phyloP scores from a whole-genome alignment of 192 early-diverging fungal genomes.

The Fimicolochytrium jonesii region DNA sequence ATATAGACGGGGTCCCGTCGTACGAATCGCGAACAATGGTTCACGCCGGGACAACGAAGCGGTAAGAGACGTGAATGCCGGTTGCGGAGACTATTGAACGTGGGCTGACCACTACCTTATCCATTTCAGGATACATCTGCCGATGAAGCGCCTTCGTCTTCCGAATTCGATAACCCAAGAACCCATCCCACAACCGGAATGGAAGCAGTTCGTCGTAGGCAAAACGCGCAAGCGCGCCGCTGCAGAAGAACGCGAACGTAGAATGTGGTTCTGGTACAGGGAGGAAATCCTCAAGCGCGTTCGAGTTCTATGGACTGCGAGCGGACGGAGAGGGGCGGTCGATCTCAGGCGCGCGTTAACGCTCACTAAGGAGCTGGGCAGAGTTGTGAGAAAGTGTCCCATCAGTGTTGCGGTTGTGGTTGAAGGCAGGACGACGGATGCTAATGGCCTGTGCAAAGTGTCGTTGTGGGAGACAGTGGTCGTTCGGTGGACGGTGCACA shows the following conservation, averaged over 20 bases:
- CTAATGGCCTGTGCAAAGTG: background rate
- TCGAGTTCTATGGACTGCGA: conserved; percentile 25
- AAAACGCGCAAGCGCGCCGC: conserved; percentile 42
- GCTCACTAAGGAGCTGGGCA: conserved; percentile 49
- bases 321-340: conserved; percentile 44
- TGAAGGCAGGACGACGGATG: background rate
- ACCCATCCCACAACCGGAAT: conserved; percentile 66
- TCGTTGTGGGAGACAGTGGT: conserved; percentile 5
- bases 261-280: conserved; percentile 71
- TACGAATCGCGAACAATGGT: conserved; percentile 29
- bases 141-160: conserved; percentile 58
- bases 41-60: conserved; percentile 43
- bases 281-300: conserved; percentile 56
- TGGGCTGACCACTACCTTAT: background rate
- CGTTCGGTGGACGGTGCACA: conserved; percentile 15
- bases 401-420: conserved; percentile 51
- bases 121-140: conserved; percentile 66
- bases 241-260: conserved; percentile 53
- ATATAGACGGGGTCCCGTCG: too few species aligned
- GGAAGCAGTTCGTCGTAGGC: conserved; percentile 77
- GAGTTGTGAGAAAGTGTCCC: conserved; percentile 58
- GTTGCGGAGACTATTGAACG: background rate
- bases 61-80: conserved; percentile 22
- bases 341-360: conserved; percentile 52
- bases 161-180: conserved; percentile 35